Percentiles rank a stretch among this genome's conserved stretches.
These are phyloP conservation scores for Coemansia sp. DNA, from an alignment of 192 early-diverging fungal genomes.

Conservation along the genomic window DNA sequence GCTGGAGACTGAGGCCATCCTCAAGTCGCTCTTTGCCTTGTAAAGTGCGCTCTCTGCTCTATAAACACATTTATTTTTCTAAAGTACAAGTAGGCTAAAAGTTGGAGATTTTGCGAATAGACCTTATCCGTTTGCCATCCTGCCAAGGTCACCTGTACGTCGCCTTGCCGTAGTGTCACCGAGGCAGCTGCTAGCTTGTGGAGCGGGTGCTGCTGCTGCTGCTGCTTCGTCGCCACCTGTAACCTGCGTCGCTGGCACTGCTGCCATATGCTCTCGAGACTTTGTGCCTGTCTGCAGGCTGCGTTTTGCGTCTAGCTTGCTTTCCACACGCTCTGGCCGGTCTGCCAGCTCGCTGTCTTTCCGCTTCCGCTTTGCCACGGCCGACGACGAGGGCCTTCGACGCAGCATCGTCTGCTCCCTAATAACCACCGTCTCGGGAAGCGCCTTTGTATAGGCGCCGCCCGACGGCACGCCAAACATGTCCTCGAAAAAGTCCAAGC, in stretches of 20 bases:
- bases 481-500: slow-evolving; percentile 38
- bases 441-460: neutral
- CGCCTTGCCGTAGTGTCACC: neutral
- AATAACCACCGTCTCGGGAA: slow-evolving; percentile 29
- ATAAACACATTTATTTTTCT: neutral
- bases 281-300: neutral
- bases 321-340: neutral
- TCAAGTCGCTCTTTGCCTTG: slow-evolving; percentile 76
- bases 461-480: slow-evolving; percentile 29
- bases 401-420: slow-evolving; percentile 24
- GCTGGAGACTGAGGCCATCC: slow-evolving; percentile 77
- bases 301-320: neutral
- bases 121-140: neutral
- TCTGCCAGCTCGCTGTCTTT: neutral
- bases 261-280: neutral
- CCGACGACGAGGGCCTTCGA: neutral
- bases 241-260: neutral
- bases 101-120: neutral
- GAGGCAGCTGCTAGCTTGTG: neutral
- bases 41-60: neutral
- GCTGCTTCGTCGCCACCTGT: neutral
- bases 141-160: neutral
- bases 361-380: slow-evolving; percentile 11
- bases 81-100: neutral
- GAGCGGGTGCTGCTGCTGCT: no score